Conservation (phyloP, 257 asterid species). For the Fraxinus pennsylvanica region DNA sequence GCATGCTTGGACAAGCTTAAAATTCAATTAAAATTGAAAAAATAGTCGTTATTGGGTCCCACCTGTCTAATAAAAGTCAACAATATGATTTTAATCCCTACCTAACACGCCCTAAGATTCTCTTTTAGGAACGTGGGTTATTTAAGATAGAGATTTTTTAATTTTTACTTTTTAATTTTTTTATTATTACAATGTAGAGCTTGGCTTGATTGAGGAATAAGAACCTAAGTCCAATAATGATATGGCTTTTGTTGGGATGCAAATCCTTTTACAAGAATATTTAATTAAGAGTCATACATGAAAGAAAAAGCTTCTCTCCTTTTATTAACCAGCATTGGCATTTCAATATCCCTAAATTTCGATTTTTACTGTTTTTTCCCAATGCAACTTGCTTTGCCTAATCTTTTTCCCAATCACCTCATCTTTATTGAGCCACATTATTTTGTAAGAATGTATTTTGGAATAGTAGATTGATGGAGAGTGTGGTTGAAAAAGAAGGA, state of each 20-base stretch:
- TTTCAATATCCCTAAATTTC: constrained; percentile 37
- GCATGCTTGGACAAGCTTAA: no score
- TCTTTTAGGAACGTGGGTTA: constrained; percentile 9
- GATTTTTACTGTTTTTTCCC: constrained; percentile 4
- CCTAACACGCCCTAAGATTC: constrained; percentile 5
- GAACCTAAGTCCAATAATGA: constrained; percentile 36
- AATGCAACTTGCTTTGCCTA: constrained; percentile 28
- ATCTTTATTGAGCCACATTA: constrained; percentile 5
- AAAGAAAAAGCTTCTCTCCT: constrained; percentile 40
- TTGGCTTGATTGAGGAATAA: constrained; percentile 48
- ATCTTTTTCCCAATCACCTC: constrained; percentile 19
- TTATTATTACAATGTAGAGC: constrained; percentile 13
- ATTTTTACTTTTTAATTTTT: background rate
- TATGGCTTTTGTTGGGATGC: constrained; percentile 26
- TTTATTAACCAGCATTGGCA: constrained; percentile 36
- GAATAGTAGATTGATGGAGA: no score
- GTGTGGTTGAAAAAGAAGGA: no score
- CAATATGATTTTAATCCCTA: no score
- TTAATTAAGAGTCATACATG: constrained; percentile 28
- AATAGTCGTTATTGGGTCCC: no score
- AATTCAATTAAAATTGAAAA: no score
- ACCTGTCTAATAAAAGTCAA: no score
- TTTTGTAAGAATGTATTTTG: no score
- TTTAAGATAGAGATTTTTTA: background rate
- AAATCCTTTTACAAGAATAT: constrained; percentile 32